These are phyloP conservation scores for Termitomyces heimii DNA, from an alignment of 768 basidiomycete genomes.

Conservation along the genomic window DNA sequence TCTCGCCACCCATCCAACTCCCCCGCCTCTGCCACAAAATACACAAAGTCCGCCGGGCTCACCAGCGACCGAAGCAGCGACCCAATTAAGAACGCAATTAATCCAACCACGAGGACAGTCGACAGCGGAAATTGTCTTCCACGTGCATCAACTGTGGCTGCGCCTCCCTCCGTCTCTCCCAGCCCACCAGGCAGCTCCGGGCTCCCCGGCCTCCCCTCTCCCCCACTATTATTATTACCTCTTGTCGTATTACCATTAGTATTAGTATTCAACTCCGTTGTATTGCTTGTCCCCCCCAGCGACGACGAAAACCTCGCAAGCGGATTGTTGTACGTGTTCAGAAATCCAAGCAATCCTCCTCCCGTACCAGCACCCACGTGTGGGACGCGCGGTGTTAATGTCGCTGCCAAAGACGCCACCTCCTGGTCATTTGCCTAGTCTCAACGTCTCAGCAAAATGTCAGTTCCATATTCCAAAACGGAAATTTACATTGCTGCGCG, in stretches of 20 bases:
- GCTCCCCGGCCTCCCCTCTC: slow-evolving; percentile 7
- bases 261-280: neutral
- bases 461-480: slow-evolving; percentile 7
- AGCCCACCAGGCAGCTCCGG: slow-evolving; percentile 33
- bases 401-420: slow-evolving; percentile 5
- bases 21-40: slow-evolving; percentile 56
- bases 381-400: slow-evolving; percentile 13
- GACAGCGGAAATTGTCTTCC: slow-evolving; percentile 34
- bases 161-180: slow-evolving; percentile 20
- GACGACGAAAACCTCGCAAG: slow-evolving; percentile 42
- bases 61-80: slow-evolving; percentile 85
- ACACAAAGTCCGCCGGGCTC: slow-evolving; percentile 87
- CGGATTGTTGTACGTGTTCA: slow-evolving; percentile 55
- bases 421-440: slow-evolving; percentile 14
- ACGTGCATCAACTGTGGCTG: slow-evolving; percentile 12
- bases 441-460: neutral
- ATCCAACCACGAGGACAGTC: slow-evolving; percentile 67
- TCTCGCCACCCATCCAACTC: slow-evolving; percentile 79
- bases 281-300: slow-evolving; percentile 17
- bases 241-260: slow-evolving; percentile 1
- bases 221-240: slow-evolving; percentile 11
- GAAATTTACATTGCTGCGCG: slow-evolving; percentile 22
- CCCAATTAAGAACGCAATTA: slow-evolving; percentile 90
- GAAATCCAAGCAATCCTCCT: slow-evolving; percentile 49
- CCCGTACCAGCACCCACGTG: slow-evolving; percentile 19